Base-by-base conservation (phyloP, 225 moss, liverwort and hornwort genomes). In the Straminergon stramineum region DNA sequence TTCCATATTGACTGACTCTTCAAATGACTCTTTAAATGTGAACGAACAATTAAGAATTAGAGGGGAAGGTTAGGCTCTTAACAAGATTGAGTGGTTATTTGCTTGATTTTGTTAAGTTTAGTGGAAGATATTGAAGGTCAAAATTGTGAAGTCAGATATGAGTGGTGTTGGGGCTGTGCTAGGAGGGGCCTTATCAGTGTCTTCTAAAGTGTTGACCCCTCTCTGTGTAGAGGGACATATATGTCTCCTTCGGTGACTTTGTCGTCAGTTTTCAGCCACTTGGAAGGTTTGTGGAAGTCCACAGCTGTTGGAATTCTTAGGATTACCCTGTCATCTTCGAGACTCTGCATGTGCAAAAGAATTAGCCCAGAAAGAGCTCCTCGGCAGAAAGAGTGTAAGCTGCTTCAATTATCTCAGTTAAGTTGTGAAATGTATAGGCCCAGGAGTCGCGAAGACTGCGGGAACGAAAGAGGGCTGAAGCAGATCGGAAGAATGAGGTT, bases 401-500 rank as follows among this genome's bases (percentile, higher is more conserved):
- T 84, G 75, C 57, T 66, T 74, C 58, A 80, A 48, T 84, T 61
- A 53, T 82, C 34, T 91, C 76, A 87, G 43, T 65, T 51, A 31
- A 41, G 84, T 58, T 90, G 65, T 84, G 86, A 34, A 68, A 53
- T 39, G 83, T 87, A 28, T 90, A 98, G 98, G 95, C 95, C 65
- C 85, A 88, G 87, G 99, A 99, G 92, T 87, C 93, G 31, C 96
- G 95, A 87, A 95, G 89, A 86, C 89, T 96, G 82, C 91, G 94
- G 61, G 96, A 96, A 80, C 93, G 99, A 70, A 97, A 95, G 87
- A 94, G 94, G 88, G 93, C 94, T 62, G 99, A 99, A 88, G 94
- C 95, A 32, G 96, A 99, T 79, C 91, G 99, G 80, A 96, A 94
- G 86, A 92, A 89, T 88, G 96, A 96, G 87, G 96, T 97, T 91